Evolutionary conservation across 139 green algal genomes (phyloP).

Genomic region (Auxenochlorella protothecoides): DNA sequence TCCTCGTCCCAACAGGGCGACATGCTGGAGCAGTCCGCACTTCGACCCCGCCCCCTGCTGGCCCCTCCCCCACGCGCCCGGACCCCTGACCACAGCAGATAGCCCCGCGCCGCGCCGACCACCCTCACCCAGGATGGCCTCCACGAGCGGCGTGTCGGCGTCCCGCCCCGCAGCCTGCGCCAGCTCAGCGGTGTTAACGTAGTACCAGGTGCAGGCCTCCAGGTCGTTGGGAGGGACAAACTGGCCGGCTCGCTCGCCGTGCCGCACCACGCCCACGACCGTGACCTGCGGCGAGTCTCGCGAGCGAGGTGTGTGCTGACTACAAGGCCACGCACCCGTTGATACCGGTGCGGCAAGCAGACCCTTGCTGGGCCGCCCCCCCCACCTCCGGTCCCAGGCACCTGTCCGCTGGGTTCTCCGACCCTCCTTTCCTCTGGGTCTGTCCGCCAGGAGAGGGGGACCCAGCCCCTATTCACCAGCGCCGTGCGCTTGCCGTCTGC

Average conservation of each 20-base stretch:
- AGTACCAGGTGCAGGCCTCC: constrained; percentile 40
- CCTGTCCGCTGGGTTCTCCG: constrained; percentile 5
- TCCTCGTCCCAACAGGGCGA: not conserved
- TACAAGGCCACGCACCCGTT: not conserved
- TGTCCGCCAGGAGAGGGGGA: constrained; percentile 43
- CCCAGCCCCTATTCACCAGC: constrained; percentile 70
- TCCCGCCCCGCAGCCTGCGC: constrained; percentile 32
- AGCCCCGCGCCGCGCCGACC: not conserved
- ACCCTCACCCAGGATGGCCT: constrained; percentile 21
- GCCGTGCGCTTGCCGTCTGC: constrained; percentile 23
- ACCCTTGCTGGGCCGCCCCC: not conserved
- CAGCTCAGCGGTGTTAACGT: constrained; percentile 49
- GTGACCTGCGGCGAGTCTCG: constrained; percentile 6
- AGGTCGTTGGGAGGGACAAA: constrained; percentile 67
- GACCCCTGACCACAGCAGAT: not conserved
- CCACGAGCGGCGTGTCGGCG: constrained; percentile 37
- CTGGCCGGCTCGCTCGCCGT: constrained; percentile 43
- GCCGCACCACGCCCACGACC: constrained; percentile 48
- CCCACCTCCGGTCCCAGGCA: not conserved
- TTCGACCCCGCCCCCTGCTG: not conserved
- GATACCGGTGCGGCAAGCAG: not conserved
- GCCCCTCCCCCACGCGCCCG: not conserved
- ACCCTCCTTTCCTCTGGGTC: constrained; percentile 1
- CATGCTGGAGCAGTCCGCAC: too few species aligned
- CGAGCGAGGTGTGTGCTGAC: too few species aligned